Conservation (phyloP, 1,284 basidiomycete species). For the Somion occarium region DNA sequence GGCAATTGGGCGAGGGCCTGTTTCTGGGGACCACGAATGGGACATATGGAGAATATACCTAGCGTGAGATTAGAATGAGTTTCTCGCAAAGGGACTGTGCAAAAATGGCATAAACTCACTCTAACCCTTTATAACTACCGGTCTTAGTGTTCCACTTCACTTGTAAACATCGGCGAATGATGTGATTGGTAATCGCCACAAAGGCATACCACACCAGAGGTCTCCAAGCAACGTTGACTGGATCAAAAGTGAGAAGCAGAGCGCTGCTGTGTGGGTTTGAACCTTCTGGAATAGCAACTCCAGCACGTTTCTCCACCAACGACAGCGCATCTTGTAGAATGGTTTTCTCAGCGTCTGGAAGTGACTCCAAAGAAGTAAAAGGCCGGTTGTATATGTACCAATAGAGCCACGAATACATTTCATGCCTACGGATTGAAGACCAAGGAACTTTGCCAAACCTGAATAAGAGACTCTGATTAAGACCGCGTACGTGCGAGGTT, state of each 20-base stretch:
- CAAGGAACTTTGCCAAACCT: conserved; percentile 76
- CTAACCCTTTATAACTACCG: conserved; percentile 52
- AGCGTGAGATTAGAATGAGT: too few species aligned
- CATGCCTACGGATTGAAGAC: conserved; percentile 62
- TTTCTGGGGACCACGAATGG: conserved; percentile 49
- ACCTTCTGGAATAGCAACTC: conserved; percentile 60
- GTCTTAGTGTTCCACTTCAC: conserved; percentile 44
- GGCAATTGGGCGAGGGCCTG: conserved; percentile 65
- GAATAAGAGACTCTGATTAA: conserved; percentile 17
- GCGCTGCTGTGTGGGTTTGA: conserved; percentile 52
- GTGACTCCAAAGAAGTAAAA: conserved; percentile 44
- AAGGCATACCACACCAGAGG: conserved; percentile 71
- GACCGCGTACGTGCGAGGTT: neutral
- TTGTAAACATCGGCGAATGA: conserved; percentile 42
- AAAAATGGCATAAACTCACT: conserved; percentile 53
- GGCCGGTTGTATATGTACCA: conserved; percentile 78
- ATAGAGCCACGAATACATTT: conserved; percentile 76
- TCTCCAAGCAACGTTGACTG: conserved; percentile 61
- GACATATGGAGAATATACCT: conserved; percentile 79
- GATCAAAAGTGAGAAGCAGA: conserved; percentile 77
- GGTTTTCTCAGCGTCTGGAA: conserved; percentile 41
- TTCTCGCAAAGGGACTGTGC: too few species aligned
- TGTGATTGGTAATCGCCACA: conserved; percentile 51
- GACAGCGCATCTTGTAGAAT: conserved; percentile 57
- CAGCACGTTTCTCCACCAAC: conserved; percentile 71